phyloP scores from a whole-genome alignment of 805 yeast genomes.

The Pichia thaimueangensis region DNA sequence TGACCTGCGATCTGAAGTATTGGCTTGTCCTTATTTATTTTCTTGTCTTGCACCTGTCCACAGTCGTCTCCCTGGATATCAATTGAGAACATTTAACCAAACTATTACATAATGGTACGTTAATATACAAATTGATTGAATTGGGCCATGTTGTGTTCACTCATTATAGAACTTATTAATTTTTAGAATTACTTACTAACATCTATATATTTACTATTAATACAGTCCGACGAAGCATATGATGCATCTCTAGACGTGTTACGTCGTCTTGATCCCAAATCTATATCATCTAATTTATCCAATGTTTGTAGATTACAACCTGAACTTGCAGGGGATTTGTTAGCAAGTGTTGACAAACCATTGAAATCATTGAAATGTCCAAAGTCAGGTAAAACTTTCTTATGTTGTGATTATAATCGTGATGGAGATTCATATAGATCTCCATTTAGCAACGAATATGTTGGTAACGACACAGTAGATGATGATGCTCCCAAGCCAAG shows the following conservation, averaged over 20 bases:
- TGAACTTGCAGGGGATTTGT: conserved; percentile 76
- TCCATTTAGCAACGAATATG: conserved; percentile 81
- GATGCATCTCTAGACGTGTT: conserved; percentile 77
- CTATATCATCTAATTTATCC: conserved; percentile 39
- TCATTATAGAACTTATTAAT: no score
- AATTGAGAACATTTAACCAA: no score
- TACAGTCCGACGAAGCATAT: conserved; percentile 40
- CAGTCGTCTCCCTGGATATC: no score
- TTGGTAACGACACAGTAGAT: conserved; percentile 29
- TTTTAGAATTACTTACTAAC: not conserved
- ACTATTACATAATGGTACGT: no score
- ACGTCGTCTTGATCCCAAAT: conserved; percentile 67
- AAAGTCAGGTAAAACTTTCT: conserved; percentile 55
- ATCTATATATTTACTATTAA: not conserved
- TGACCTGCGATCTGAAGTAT: no score
- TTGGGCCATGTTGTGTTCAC: no score
- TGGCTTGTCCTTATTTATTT: no score
- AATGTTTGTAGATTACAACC: conserved; percentile 51
- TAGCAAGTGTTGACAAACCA: conserved; percentile 85
- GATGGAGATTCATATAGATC: conserved; percentile 91
- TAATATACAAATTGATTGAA: no score
- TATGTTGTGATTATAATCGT: conserved; percentile 90
- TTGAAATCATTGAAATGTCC: conserved; percentile 47
- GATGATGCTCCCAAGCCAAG: conserved; percentile 78
- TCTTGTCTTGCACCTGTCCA: no score